Evolutionary conservation across 108 stramenopile species (phyloP).

Genomic region (Pseudonitzschia multiseries): DNA sequence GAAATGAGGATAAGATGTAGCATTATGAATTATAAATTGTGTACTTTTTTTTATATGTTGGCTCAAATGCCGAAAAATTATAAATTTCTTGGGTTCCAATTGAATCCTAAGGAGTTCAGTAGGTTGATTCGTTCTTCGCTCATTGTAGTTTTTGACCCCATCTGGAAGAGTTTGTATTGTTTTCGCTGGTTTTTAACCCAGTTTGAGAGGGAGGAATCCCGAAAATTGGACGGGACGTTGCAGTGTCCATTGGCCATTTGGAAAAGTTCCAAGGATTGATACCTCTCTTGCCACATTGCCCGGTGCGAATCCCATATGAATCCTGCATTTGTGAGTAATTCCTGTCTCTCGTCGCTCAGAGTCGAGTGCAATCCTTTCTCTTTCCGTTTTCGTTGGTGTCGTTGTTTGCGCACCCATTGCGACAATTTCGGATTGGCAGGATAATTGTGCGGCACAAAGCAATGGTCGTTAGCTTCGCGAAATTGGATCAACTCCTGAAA

Average conservation of each 20-base stretch:
- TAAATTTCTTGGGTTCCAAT: slow-evolving; percentile 28
- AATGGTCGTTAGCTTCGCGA: slow-evolving; percentile 35
- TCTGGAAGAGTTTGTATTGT: slow-evolving; percentile 37
- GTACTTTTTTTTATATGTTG: background rate
- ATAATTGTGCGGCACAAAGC: slow-evolving; percentile 34
- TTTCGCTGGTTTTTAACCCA: slow-evolving; percentile 47
- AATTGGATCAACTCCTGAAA: slow-evolving; percentile 32
- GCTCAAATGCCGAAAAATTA: background rate
- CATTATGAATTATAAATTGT: too few species aligned
- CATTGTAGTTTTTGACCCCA: slow-evolving; percentile 24
- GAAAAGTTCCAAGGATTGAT: slow-evolving; percentile 31
- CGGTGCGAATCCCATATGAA: slow-evolving; percentile 40
- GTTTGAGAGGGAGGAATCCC: slow-evolving; percentile 29
- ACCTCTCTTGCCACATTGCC: slow-evolving; percentile 38
- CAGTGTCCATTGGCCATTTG: slow-evolving; percentile 38
- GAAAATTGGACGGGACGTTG: slow-evolving; percentile 44
- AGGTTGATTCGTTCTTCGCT: slow-evolving; percentile 30
- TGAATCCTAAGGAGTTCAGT: slow-evolving; percentile 34
- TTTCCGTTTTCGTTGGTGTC: slow-evolving; percentile 42
- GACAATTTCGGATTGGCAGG: slow-evolving; percentile 29
- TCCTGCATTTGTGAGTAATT: slow-evolving; percentile 26
- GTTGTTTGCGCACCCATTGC: slow-evolving; percentile 38
- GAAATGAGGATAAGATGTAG: too few species aligned
- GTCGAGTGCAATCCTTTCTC: slow-evolving; percentile 19
- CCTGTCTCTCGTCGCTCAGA: slow-evolving; percentile 31